Conservation (phyloP, 768 basidiomycete genomes). For the Tylopilus balloui region DNA sequence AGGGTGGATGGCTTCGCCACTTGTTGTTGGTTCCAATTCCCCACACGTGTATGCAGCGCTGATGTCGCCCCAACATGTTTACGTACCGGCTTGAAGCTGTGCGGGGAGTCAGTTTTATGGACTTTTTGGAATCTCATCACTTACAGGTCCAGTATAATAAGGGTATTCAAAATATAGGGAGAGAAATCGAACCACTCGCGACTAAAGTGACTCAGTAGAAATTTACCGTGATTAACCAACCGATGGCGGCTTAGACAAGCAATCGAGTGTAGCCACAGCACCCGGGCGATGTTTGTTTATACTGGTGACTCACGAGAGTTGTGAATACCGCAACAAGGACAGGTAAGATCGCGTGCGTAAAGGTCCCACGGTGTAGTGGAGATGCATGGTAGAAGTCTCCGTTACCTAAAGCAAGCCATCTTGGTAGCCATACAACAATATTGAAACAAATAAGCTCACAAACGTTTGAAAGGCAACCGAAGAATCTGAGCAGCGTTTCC, state of each 20-base stretch:
- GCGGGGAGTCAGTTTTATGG: background rate
- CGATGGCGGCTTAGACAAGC: no score
- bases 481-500: background rate
- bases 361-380: no score
- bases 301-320: no score
- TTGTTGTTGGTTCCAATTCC: background rate
- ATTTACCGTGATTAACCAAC: no score
- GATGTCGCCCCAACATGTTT: background rate
- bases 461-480: background rate
- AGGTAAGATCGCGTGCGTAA: no score
- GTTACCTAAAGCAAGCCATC: background rate
- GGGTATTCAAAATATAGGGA: no score
- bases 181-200: background rate
- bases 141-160: no score
- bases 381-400: no score
- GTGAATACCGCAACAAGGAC: no score
- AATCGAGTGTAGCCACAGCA: no score
- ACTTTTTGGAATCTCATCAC: background rate
- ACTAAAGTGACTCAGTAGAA: no score
- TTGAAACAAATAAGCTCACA: background rate
- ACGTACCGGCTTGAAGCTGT: background rate
- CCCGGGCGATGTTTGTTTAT: no score
- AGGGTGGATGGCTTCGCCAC: background rate
- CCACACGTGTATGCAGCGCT: background rate
- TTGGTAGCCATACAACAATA: background rate